These are phyloP conservation scores for Choanephora cucurbitarum DNA, from an alignment of 371 early-diverging fungal genomes.

Conservation along the genomic window DNA sequence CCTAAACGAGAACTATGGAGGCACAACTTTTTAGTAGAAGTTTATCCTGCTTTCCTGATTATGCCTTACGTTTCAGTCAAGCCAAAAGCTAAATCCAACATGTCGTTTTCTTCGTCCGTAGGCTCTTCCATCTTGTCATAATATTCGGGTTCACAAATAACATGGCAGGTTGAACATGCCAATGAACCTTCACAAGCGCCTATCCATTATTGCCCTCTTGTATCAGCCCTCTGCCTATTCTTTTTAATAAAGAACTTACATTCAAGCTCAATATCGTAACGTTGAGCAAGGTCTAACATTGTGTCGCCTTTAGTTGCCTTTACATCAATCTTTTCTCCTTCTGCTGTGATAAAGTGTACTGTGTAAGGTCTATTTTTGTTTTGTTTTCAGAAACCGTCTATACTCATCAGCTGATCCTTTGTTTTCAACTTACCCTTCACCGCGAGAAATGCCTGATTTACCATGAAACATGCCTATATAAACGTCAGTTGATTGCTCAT, in stretches of 20 bases:
- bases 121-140: constrained; percentile 93
- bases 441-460: constrained; percentile 30
- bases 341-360: constrained; percentile 67
- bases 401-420: neutral
- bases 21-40: neutral
- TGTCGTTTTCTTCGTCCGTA: constrained; percentile 98
- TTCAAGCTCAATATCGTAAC: constrained; percentile 95
- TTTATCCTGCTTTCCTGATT: neutral
- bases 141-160: constrained; percentile 85
- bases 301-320: constrained; percentile 85
- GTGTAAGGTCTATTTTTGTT: constrained; percentile 41
- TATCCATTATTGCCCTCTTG: constrained; percentile 25
- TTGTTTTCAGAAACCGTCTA: neutral
- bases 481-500: neutral
- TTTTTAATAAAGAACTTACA: constrained; percentile 51
- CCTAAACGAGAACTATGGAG: constrained; percentile 93
- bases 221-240: neutral
- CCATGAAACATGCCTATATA: constrained; percentile 37
- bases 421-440: constrained; percentile 38
- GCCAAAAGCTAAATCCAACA: constrained; percentile 98
- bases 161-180: constrained; percentile 98
- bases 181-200: constrained; percentile 98
- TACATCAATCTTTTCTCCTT: constrained; percentile 78
- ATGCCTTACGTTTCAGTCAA: constrained; percentile 87
- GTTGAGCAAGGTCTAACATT: constrained; percentile 94